Conservation (phyloP, 257 asterid species). For the Plantago elongata region DNA sequence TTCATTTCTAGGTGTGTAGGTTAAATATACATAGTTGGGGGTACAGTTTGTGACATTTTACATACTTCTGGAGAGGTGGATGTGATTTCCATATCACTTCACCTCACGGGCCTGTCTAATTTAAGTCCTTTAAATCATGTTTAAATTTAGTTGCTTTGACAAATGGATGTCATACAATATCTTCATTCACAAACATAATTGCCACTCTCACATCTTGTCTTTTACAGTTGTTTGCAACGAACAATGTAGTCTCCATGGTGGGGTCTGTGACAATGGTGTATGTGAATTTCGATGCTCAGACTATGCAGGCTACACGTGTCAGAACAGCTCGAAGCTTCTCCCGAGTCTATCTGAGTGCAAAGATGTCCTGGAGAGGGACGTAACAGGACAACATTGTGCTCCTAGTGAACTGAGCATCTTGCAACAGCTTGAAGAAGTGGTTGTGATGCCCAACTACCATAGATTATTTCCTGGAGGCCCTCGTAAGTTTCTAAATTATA, state of each 20-base stretch:
- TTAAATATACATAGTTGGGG: too few species aligned
- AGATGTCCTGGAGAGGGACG: slow-evolving; percentile 67
- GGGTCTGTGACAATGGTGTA: slow-evolving; percentile 92
- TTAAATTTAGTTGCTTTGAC: too few species aligned
- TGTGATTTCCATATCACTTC: too few species aligned
- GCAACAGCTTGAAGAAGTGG: slow-evolving; percentile 97
- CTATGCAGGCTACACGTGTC: slow-evolving; percentile 98
- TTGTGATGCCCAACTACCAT: slow-evolving; percentile 98
- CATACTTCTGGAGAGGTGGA: too few species aligned
- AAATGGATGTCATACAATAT: neutral
- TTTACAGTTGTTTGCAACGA: slow-evolving; percentile 85
- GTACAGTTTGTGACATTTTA: too few species aligned
- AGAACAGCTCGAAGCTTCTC: slow-evolving; percentile 85
- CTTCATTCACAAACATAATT: neutral
- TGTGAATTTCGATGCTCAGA: slow-evolving; percentile 99
- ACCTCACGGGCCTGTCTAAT: neutral
- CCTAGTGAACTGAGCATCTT: slow-evolving; percentile 82
- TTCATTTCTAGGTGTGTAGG: too few species aligned
- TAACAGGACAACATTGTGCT: slow-evolving; percentile 84
- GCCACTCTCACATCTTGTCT: slow-evolving; percentile 9
- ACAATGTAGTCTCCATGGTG: slow-evolving; percentile 99
- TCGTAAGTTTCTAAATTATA: slow-evolving; percentile 71
- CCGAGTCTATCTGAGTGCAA: slow-evolving; percentile 84
- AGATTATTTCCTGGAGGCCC: slow-evolving; percentile 94
- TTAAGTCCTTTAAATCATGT: too few species aligned